Conservation (phyloP, 192 early-diverging fungal species). For the Coemansia furcata region DNA sequence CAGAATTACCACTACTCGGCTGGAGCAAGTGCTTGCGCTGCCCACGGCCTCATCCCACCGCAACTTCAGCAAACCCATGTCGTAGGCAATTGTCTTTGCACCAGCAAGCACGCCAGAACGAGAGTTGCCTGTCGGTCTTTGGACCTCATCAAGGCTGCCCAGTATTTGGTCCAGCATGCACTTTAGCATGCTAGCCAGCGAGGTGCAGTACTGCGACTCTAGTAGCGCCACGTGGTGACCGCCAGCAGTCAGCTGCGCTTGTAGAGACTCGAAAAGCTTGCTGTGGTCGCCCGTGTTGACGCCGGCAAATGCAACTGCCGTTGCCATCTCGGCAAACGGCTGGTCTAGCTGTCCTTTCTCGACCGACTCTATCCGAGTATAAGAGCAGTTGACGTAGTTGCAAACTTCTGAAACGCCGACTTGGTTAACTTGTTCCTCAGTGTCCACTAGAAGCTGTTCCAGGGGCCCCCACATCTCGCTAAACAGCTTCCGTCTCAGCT, state of each 20-base stretch:
- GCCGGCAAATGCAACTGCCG: conserved; percentile 72
- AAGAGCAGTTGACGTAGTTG: conserved; percentile 60
- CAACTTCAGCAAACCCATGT: conserved; percentile 63
- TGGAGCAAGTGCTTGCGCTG: conserved; percentile 21
- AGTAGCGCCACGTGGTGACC: conserved; percentile 61
- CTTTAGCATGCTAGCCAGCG: conserved; percentile 60
- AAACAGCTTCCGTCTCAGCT: conserved; percentile 53
- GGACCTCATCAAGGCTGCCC: not conserved
- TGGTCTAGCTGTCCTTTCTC: conserved; percentile 46
- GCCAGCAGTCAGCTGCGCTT: conserved; percentile 27
- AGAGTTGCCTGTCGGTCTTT: conserved; percentile 8
- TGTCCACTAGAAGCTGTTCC: conserved; percentile 32
- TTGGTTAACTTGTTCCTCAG: conserved; percentile 57
- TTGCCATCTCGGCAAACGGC: conserved; percentile 67
- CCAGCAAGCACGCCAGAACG: conserved; percentile 22
- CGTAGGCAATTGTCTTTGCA: conserved; percentile 56
- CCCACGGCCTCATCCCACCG: conserved; percentile 56
- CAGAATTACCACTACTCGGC: conserved; percentile 66
- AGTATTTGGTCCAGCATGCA: conserved; percentile 71
- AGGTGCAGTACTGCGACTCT: conserved; percentile 67
- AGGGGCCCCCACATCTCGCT: conserved; percentile 56
- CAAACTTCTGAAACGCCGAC: conserved; percentile 56
- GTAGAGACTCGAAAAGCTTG: conserved; percentile 66
- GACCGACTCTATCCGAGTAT: conserved; percentile 35
- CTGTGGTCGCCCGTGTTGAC: conserved; percentile 75